Percentiles rank a stretch among this genome's conserved stretches.
phyloP scores from a whole-genome alignment of 2,329 filamentous ascomycete genomes.

The Clarireedia homoeocarpa region DNA sequence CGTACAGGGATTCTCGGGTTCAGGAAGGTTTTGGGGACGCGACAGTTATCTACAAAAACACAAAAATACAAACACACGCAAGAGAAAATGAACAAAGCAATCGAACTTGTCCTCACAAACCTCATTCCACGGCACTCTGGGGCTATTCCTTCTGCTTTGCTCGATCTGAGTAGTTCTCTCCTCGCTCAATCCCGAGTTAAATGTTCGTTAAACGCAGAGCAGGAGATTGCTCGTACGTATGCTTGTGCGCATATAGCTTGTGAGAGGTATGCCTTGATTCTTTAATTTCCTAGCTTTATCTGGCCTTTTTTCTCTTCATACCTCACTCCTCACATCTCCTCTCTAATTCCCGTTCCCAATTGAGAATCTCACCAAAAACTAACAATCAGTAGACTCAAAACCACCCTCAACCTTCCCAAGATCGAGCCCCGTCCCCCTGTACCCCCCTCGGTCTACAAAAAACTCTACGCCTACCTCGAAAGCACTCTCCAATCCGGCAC shows the following conservation, averaged over 20 bases:
- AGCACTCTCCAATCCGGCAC: conserved; percentile 49
- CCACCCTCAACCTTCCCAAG: conserved; percentile 65
- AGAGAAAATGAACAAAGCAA: conserved; percentile 58
- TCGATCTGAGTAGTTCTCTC: conserved; percentile 64
- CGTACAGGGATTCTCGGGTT: too few species aligned
- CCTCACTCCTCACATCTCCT: not conserved
- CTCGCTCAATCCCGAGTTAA: conserved; percentile 73
- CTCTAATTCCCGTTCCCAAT: not conserved
- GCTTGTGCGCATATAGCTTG: conserved; percentile 87
- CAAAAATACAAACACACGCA: not conserved
- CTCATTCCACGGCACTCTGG: conserved; percentile 66
- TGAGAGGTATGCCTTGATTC: conserved; percentile 50
- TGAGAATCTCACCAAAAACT: conserved; percentile 13
- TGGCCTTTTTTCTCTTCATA: not conserved
- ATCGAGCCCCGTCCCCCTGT: conserved; percentile 71
- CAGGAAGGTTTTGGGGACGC: too few species aligned
- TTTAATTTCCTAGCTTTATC: not conserved
- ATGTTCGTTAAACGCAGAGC: conserved; percentile 73
- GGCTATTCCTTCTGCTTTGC: conserved; percentile 58
- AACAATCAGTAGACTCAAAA: conserved; percentile 54
- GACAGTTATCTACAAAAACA: not conserved
- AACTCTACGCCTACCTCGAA: conserved; percentile 74
- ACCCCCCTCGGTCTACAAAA: conserved; percentile 73
- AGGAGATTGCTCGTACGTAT: conserved; percentile 79
- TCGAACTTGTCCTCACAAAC: conserved; percentile 66